phyloP scores from a whole-genome alignment of 1,139 yeast genomes.

The Suhomyces guaymorum region DNA sequence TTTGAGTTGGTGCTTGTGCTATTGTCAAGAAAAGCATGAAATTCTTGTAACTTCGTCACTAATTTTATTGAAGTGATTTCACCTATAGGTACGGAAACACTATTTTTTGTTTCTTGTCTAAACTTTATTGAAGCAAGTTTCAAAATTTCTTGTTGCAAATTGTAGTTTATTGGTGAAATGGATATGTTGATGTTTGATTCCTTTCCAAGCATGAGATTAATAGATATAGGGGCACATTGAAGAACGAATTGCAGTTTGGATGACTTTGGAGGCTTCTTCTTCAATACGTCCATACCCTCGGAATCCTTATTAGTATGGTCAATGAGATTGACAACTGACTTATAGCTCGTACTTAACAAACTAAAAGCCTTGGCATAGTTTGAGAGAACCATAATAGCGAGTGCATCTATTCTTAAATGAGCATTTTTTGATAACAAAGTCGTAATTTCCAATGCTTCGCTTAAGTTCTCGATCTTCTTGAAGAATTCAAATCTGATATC shows the following conservation, averaged over 20 bases:
- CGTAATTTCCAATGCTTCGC: slow-evolving; percentile 36
- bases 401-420: slow-evolving; percentile 31
- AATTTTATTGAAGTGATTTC: slow-evolving; percentile 22
- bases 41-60: slow-evolving; percentile 23
- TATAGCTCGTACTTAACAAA: slow-evolving; percentile 9
- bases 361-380: slow-evolving; percentile 17
- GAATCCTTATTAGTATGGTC: too few relatives aligned
- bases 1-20: slow-evolving; percentile 17
- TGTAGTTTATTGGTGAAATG: slow-evolving; percentile 42
- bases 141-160: slow-evolving; percentile 30
- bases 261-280: background rate
- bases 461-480: slow-evolving; percentile 23
- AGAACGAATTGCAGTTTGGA: slow-evolving; percentile 22
- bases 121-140: slow-evolving; percentile 33
- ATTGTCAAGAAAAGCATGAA: slow-evolving; percentile 27
- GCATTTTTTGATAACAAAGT: slow-evolving; percentile 48
- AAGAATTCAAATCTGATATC: slow-evolving; percentile 58
- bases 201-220: slow-evolving; percentile 15
- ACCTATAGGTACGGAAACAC: slow-evolving; percentile 11
- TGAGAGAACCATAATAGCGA: slow-evolving; percentile 18
- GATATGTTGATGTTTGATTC: slow-evolving; percentile 19
- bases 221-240: slow-evolving; percentile 35
- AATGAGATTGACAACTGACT: too few relatives aligned
- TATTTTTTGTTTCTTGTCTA: background rate
- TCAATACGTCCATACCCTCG: background rate